A percentile compares a stretch with the other conserved stretches of the same genome.
Evolutionary conservation across 441 rosid genomes (phyloP).

Genomic region (Hypseocharis bilobata): DNA sequence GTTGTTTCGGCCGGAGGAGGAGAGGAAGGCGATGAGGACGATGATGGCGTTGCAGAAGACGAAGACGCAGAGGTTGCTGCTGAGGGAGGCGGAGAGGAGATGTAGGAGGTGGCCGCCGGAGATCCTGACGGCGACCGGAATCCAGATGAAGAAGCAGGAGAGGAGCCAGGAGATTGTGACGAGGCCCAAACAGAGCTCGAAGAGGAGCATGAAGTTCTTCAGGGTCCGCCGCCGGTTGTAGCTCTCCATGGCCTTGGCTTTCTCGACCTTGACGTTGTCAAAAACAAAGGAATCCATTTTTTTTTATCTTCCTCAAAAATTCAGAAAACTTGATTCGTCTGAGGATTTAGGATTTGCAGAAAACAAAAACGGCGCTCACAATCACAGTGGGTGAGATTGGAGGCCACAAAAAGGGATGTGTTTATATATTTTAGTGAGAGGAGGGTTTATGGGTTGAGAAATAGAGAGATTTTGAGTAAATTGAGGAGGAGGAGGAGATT

Average conservation of each 20-base stretch:
- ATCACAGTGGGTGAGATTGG: too few relatives aligned
- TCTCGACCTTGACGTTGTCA: background rate
- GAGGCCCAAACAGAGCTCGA: background rate
- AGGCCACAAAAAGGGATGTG: too few relatives aligned
- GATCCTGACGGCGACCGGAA: background rate
- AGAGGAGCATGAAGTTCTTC: background rate
- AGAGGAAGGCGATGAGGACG: background rate
- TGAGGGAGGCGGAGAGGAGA: too few relatives aligned
- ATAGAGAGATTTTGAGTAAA: too few relatives aligned
- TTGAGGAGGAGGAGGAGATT: background rate
- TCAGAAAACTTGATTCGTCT: background rate
- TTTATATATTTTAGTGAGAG: too few relatives aligned
- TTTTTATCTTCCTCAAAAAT: too few relatives aligned
- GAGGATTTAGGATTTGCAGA: too few relatives aligned
- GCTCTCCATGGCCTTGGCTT: background rate
- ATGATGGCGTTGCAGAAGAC: background rate
- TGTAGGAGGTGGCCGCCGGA: background rate
- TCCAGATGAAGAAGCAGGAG: background rate
- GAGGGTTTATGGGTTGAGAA: too few relatives aligned
- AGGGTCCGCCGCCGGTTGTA: background rate
- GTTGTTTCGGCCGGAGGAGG: background rate
- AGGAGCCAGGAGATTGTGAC: background rate
- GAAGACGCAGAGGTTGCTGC: background rate
- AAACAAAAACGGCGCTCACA: too few relatives aligned
- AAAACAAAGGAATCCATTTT: background rate